These are phyloP conservation scores for Calonectria ilicicola DNA, from an alignment of 2,329 filamentous ascomycete species.

Conservation along the genomic window DNA sequence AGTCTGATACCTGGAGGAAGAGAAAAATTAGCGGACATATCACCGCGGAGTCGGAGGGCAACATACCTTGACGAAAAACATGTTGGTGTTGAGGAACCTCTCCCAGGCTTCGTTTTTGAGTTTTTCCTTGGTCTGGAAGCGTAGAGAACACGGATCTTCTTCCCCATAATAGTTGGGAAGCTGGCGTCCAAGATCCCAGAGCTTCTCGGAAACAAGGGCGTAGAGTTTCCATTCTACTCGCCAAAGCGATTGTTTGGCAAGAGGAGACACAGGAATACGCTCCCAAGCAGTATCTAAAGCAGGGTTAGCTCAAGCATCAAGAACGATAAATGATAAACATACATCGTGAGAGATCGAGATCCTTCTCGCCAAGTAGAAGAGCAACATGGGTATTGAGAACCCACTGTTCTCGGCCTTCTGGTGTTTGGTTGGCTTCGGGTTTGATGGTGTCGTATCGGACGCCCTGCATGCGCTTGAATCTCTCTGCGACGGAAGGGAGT, in stretches of 20 bases:
- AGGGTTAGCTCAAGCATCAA: neutral
- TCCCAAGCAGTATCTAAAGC: constrained; percentile 70
- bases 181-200: constrained; percentile 66
- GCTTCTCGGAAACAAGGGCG: constrained; percentile 61
- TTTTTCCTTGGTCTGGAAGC: constrained; percentile 56
- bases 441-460: constrained; percentile 74
- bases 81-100: constrained; percentile 67
- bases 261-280: constrained; percentile 61
- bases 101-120: constrained; percentile 64
- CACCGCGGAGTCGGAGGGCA: no score
- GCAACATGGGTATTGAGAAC: constrained; percentile 74
- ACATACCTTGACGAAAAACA: constrained; percentile 76
- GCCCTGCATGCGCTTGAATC: constrained; percentile 69
- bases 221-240: constrained; percentile 68
- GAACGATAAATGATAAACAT: constrained; percentile 32
- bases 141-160: constrained; percentile 58
- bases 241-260: constrained; percentile 72
- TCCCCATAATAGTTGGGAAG: constrained; percentile 64
- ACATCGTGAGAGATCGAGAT: constrained; percentile 71
- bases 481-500: constrained; percentile 60
- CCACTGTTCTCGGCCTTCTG: constrained; percentile 74
- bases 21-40: constrained; percentile 19
- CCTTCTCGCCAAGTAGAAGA: constrained; percentile 73
- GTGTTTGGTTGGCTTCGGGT: constrained; percentile 62
- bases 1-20: constrained; percentile 65